Percentiles rank a stretch among this genome's conserved stretches.
Conservation (phyloP, 495 filamentous ascomycete species). For the Rhypophila decipiens region DNA sequence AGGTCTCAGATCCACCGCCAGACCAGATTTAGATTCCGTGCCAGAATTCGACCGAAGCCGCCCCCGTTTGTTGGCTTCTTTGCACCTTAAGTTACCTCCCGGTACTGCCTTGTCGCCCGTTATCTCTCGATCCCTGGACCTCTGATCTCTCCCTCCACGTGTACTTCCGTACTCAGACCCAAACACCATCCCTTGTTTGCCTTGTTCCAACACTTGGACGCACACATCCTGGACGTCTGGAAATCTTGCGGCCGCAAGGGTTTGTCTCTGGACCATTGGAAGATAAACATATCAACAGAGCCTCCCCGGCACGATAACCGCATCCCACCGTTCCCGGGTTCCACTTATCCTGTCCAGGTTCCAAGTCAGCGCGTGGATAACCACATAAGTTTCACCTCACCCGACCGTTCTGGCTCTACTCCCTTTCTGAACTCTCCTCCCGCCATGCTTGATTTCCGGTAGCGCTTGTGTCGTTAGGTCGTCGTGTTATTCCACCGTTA, state of each 20-base stretch:
- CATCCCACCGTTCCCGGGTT: constrained; percentile 12
- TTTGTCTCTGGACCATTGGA: constrained; percentile 3
- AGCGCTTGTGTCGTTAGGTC: constrained; percentile 14
- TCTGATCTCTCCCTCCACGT: not conserved
- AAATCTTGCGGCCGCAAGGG: constrained; percentile 14
- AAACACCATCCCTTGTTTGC: constrained; percentile 5
- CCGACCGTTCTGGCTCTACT: not conserved
- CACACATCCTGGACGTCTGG: constrained; percentile 18
- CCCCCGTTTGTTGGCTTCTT: constrained; percentile 13
- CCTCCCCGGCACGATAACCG: constrained; percentile 17
- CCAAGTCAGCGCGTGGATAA: constrained; percentile 10
- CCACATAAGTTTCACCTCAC: not conserved
- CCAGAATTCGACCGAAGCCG: constrained; percentile 23
- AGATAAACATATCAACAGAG: constrained; percentile 20
- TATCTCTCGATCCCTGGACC: constrained; percentile 21
- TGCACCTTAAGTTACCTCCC: too few relatives aligned
- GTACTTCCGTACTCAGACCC: too few relatives aligned
- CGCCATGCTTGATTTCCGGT: constrained; percentile 28
- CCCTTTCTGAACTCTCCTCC: constrained; percentile 4
- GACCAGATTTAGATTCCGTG: constrained; percentile 19
- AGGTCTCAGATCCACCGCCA: constrained; percentile 27
- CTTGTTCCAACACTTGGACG: constrained; percentile 15
- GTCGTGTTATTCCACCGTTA: constrained; percentile 6
- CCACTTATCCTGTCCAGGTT: constrained; percentile 6
- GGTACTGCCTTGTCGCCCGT: constrained; percentile 13